Evolutionary conservation across 1,284 basidiomycete genomes (phyloP), one percentile per base, ranked within the genome.

Genomic region (Malassezia caprae): DNA sequence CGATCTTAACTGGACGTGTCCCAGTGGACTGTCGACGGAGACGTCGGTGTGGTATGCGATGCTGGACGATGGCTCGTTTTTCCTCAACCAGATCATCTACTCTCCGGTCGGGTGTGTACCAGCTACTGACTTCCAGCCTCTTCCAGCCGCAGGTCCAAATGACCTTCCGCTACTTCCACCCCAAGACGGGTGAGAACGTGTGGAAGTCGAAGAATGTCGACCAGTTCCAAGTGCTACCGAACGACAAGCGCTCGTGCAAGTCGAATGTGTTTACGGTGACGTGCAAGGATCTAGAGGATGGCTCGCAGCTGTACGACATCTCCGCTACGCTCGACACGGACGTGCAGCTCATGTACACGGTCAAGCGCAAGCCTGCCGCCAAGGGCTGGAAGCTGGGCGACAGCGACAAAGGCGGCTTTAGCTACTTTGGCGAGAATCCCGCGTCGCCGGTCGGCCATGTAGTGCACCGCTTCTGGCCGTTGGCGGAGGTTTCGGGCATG

Each of bases 91-190:
- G 78, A 82, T 98, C 59, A 96, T 99, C 70, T 90, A 96, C 79
- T 93, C 90, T 2, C 81, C 87, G 43, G 82, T 93, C 51, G 94
- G 94, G 90, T 93, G 69, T 77, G 88, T 80, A 2, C 1, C 3
- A n/a, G 24, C 35, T 13, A 17, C 27, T 11, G 23, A 19, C 19
- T 15, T 26, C 5, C 60, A 90, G 88, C 6, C 75, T 90, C 48
- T 91, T 88, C 88, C 89, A 87, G 69, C 90, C 93, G 6, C 89
- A 87, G 35, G 84, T 96, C 66, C 94, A 99, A 76, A 90, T 96
- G 77, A 89, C 85, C 3, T 93, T 86, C 83, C 93, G 91, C 77
- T 78, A 88, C 60, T 86, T 83, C 78, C 84, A 94, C 73, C 86
- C 90, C 5, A 64, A 58, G 31, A 90, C 86, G 11, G 83, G 84